Evolutionary conservation across 2,329 filamentous ascomycete genomes (phyloP).

Genomic region (Lecanosticta acicola): DNA sequence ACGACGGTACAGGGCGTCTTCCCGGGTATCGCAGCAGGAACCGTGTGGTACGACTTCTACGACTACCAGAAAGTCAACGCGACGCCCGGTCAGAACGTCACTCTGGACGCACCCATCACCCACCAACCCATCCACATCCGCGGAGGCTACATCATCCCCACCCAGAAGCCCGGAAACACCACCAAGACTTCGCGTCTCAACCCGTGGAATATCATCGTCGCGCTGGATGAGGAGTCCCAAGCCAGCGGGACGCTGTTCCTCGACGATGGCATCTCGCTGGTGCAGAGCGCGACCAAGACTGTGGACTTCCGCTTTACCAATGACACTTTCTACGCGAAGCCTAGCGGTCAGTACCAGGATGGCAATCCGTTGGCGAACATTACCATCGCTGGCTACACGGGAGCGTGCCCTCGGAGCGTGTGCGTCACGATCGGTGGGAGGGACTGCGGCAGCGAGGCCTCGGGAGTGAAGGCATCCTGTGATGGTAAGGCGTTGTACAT

Average conservation of each 20-base stretch:
- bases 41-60: constrained; percentile 73
- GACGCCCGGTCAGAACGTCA: constrained; percentile 37
- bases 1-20: constrained; percentile 61
- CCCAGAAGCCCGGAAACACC: constrained; percentile 21
- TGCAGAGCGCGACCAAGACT: constrained; percentile 49
- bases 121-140: constrained; percentile 25
- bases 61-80: constrained; percentile 51
- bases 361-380: constrained; percentile 25
- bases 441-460: background rate
- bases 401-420: constrained; percentile 5
- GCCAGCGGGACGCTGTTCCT: constrained; percentile 33
- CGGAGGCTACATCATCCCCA: constrained; percentile 23
- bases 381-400: constrained; percentile 23
- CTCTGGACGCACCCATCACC: constrained; percentile 22
- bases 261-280: constrained; percentile 65
- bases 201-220: constrained; percentile 18
- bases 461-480: constrained; percentile 7
- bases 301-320: constrained; percentile 35
- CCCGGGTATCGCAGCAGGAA: constrained; percentile 54
- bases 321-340: constrained; percentile 17
- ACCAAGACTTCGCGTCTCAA: constrained; percentile 16
- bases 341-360: constrained; percentile 21
- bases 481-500: constrained; percentile 14
- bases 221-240: constrained; percentile 7
- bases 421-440: constrained; percentile 4